These are phyloP conservation scores for Delitschia confertaspora DNA, from an alignment of 495 filamentous ascomycete genomes.

Conservation along the genomic window DNA sequence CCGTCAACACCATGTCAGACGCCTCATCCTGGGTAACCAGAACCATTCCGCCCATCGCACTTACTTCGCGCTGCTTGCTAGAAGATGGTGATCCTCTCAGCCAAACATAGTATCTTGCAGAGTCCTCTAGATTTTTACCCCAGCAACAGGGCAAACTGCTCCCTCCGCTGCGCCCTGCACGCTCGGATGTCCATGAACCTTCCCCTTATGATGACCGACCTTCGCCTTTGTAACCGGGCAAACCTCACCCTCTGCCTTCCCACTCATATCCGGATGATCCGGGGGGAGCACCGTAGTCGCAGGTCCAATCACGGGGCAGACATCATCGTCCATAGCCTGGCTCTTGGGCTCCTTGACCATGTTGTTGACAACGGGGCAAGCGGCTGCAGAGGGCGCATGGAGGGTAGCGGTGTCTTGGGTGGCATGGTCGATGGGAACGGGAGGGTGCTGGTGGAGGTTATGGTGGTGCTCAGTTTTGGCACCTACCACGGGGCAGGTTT, in stretches of 20 bases:
- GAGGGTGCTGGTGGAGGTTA: conserved; percentile 21
- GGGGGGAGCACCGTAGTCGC: conserved; percentile 23
- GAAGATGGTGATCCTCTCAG: no score
- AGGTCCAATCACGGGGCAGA: conserved; percentile 22
- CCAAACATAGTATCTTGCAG: no score
- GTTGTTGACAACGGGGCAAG: conserved; percentile 15
- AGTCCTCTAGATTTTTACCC: conserved; percentile 5
- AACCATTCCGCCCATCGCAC: no score
- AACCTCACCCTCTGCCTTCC: conserved; percentile 16
- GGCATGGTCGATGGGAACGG: conserved; percentile 3
- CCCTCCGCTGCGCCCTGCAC: conserved; percentile 7
- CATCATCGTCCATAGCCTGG: conserved; percentile 21
- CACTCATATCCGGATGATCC: conserved; percentile 10
- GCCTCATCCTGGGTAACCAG: no score
- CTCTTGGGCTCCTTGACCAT: conserved; percentile 15
- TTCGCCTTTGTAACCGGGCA: conserved; percentile 23
- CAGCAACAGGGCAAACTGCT: conserved; percentile 19
- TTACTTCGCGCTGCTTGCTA: no score
- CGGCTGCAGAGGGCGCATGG: conserved; percentile 8
- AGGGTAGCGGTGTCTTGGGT: no score
- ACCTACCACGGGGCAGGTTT: conserved; percentile 21
- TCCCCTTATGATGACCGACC: conserved; percentile 20
- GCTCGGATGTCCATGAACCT: conserved; percentile 18
- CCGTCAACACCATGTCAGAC: no score
- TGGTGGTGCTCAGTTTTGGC: conserved; percentile 23